phyloP scores from a whole-genome alignment of 2,329 filamentous ascomycete species.

The Botryosphaeria dothidea region DNA sequence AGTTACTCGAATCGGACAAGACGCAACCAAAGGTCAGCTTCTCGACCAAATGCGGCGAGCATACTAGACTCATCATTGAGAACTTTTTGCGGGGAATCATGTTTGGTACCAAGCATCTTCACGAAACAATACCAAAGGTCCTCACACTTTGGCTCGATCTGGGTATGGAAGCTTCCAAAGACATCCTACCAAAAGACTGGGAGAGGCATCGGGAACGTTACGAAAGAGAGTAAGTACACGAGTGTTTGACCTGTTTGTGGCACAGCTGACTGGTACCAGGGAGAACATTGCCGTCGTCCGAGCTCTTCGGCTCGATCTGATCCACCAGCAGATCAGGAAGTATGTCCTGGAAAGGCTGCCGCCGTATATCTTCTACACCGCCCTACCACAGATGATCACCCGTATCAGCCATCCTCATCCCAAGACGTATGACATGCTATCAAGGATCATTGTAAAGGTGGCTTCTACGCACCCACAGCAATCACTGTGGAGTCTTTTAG shows the following conservation, averaged over 20 bases:
- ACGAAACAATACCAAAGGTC: conserved; percentile 88
- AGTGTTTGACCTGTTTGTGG: background rate
- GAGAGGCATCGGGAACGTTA: conserved; percentile 32
- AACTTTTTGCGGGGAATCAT: conserved; percentile 87
- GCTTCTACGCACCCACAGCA: conserved; percentile 85
- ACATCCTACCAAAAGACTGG: conserved; percentile 24
- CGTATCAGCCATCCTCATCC: conserved; percentile 84
- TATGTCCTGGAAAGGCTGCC: conserved; percentile 69
- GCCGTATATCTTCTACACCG: conserved; percentile 76
- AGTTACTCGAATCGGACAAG: conserved; percentile 87
- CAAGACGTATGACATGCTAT: conserved; percentile 74
- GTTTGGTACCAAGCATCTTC: conserved; percentile 92
- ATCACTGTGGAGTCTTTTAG: conserved; percentile 86
- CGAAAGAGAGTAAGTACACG: background rate
- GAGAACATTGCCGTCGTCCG: conserved; percentile 50
- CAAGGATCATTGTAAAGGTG: conserved; percentile 82
- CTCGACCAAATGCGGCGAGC: conserved; percentile 70
- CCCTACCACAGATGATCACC: conserved; percentile 92
- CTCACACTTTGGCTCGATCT: conserved; percentile 94
- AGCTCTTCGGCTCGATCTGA: conserved; percentile 63
- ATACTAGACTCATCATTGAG: conserved; percentile 85
- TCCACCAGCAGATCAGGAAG: conserved; percentile 77
- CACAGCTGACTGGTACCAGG: background rate
- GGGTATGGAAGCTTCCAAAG: conserved; percentile 67
- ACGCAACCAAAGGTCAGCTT: conserved; percentile 63